phyloP scores from a whole-genome alignment of 306 rosid genomes.

The Ormosia emarginata region DNA sequence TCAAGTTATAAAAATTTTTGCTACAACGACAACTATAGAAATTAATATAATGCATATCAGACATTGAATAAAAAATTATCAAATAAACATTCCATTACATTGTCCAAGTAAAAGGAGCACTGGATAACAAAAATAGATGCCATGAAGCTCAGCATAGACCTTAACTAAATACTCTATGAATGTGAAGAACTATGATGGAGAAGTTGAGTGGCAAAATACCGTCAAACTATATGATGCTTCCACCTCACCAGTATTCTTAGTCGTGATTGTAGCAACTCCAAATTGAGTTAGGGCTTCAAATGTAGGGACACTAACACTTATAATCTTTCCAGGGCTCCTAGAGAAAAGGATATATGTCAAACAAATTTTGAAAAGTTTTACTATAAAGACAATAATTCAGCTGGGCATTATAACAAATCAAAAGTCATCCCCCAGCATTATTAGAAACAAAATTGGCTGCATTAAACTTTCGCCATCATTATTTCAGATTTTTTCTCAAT shows the following conservation, averaged over 20 bases:
- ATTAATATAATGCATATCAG: background rate
- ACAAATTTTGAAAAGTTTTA: background rate
- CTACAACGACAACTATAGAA: background rate
- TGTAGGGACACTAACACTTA: constrained; percentile 73
- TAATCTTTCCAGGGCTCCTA: constrained; percentile 92
- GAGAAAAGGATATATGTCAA: constrained; percentile 14
- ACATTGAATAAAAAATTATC: background rate
- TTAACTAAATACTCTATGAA: background rate
- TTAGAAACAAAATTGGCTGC: background rate
- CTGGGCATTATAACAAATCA: background rate
- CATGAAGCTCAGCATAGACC: background rate
- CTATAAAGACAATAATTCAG: background rate
- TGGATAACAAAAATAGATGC: constrained; percentile 4
- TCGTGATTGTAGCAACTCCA: constrained; percentile 75
- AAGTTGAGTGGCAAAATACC: constrained; percentile 46
- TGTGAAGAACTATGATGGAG: background rate
- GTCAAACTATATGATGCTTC: constrained; percentile 97
- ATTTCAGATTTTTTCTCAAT: background rate
- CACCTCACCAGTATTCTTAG: constrained; percentile 85
- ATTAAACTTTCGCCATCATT: background rate
- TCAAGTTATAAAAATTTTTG: background rate
- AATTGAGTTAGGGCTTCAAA: constrained; percentile 86
- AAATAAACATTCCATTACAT: background rate
- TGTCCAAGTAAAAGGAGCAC: background rate
- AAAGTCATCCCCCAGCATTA: background rate